Percentiles rank a stretch among this genome's conserved stretches.
Conservation (phyloP, 2,329 filamentous ascomycete genomes). For the Penicillium sclerotigenum region DNA sequence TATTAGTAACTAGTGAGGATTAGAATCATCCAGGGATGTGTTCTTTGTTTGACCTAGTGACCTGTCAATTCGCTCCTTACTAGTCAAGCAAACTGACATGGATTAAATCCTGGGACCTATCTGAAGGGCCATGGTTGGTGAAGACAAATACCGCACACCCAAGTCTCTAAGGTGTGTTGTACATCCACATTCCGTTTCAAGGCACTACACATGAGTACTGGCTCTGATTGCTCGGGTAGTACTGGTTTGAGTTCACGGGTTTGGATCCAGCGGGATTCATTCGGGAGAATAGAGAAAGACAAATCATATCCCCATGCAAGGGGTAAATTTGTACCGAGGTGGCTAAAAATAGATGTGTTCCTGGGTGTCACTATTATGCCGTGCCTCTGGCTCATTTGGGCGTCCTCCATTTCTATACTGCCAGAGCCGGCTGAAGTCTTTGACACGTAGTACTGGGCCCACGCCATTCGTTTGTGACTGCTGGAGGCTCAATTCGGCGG, state of each 20-base stretch:
- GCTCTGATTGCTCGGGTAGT: background rate
- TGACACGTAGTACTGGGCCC: constrained; percentile 24
- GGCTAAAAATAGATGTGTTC: background rate
- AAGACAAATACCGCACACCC: constrained; percentile 58
- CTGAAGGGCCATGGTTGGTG: constrained; percentile 83
- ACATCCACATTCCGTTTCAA: constrained; percentile 22
- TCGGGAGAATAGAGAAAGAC: background rate
- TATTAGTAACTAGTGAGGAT: constrained; percentile 49
- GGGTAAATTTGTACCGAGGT: background rate
- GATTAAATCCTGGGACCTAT: constrained; percentile 73
- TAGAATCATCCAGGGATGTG: no score
- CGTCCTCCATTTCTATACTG: constrained; percentile 37
- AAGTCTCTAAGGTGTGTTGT: background rate
- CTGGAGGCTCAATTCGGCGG: background rate
- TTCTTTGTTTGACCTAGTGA: no score
- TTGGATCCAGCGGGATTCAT: background rate
- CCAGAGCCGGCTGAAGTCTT: constrained; percentile 41
- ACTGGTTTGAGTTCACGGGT: background rate
- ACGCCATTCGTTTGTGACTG: background rate
- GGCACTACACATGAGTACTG: background rate
- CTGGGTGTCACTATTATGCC: background rate
- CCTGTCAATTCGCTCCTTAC: background rate
- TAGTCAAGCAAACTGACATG: no score
- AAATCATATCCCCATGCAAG: background rate
- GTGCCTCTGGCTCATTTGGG: constrained; percentile 14